phyloP scores from a whole-genome alignment of 345 rosid genomes.

The Arabis hirsuta region DNA sequence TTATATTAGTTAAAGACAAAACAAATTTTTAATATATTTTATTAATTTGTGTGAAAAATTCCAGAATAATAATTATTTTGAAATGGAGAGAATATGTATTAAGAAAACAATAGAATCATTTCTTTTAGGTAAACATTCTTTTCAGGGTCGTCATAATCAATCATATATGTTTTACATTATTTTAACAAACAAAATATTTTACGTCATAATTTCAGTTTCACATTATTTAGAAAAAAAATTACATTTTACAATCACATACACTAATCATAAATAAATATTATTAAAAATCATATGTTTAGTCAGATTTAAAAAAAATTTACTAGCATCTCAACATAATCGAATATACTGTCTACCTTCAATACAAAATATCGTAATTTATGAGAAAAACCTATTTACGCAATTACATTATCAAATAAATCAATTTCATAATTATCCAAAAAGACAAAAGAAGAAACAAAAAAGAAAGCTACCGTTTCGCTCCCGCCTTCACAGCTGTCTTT shows the following conservation, averaged over 20 bases:
- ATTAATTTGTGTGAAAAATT: too few species aligned
- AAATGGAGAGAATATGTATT: too few species aligned
- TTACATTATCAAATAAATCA: not conserved
- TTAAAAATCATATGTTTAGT: not conserved
- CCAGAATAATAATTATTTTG: too few species aligned
- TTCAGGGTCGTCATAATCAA: too few species aligned
- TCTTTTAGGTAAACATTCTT: too few species aligned
- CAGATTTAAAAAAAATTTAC: not conserved
- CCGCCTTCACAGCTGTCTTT: slow-evolving; percentile 44
- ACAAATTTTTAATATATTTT: too few species aligned
- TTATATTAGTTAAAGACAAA: too few species aligned
- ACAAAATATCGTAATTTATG: slow-evolving; percentile 1
- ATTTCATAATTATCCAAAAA: slow-evolving; percentile 25
- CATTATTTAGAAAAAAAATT: not conserved
- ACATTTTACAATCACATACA: not conserved
- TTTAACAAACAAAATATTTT: too few species aligned
- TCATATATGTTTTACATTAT: too few species aligned
- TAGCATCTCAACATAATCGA: not conserved
- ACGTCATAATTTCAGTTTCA: not conserved
- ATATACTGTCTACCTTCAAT: not conserved
- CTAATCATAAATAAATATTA: not conserved
- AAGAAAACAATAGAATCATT: too few species aligned
- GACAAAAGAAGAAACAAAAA: slow-evolving; percentile 32
- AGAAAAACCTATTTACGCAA: too few species aligned
- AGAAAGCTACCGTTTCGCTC: slow-evolving; percentile 37